Conservation (phyloP, 208 protist genomes). For the Trypanosoma melophagium region DNA sequence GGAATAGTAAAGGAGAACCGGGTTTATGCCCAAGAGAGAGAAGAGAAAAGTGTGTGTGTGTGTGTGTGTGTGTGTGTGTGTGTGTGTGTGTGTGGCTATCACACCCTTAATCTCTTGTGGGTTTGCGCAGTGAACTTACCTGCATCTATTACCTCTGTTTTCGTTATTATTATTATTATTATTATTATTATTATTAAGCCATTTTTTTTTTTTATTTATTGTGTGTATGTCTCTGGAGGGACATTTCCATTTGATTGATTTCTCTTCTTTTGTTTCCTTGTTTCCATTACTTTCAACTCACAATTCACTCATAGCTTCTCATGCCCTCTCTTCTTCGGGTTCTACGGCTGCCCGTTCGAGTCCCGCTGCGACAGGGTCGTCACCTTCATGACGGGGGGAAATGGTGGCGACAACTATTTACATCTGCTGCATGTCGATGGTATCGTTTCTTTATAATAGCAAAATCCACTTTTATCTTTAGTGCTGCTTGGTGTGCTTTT, state of each 20-base stretch:
- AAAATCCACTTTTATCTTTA: constrained; percentile 3
- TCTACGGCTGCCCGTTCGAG: background rate
- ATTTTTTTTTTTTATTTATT: background rate
- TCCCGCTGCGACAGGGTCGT: background rate
- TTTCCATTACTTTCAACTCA: background rate
- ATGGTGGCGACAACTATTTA: background rate
- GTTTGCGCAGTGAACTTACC: too few species aligned
- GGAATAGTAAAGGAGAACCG: constrained; percentile 9
- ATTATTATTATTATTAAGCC: background rate
- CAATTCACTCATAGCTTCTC: too few species aligned
- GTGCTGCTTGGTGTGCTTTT: constrained; percentile 16
- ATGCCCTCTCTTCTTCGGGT: background rate
- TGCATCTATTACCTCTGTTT: too few species aligned
- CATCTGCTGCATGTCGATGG: constrained; percentile 7
- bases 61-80: too few species aligned
- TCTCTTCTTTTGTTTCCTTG: background rate
- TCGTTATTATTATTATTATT: too few species aligned
- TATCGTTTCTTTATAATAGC: background rate
- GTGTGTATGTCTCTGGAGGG: background rate
- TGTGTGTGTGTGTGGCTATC: too few species aligned
- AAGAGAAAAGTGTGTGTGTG: too few species aligned
- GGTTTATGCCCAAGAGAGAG: background rate
- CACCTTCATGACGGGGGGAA: background rate
- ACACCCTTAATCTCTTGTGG: too few species aligned
- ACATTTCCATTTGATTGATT: background rate